A percentile compares a stretch with the other conserved stretches of the same genome.
phyloP scores from a whole-genome alignment of 169 alveolate genomes.

The Plasmodium vivax region DNA sequence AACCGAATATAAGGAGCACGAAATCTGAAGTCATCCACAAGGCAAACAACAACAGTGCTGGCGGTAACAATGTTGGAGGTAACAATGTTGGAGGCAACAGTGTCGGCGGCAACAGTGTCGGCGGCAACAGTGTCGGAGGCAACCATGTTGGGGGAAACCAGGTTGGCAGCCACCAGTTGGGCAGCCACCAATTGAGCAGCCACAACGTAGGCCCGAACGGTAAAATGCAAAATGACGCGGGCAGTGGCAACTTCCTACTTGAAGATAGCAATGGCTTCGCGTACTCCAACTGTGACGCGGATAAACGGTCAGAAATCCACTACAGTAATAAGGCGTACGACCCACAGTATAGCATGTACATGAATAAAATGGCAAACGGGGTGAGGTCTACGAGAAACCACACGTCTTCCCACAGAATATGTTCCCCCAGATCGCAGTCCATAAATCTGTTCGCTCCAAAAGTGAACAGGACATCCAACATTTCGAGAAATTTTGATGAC shows the following conservation, averaged over 20 bases:
- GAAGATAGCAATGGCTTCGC: constrained; percentile 8
- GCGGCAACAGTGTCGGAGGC: not conserved
- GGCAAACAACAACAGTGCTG: not conserved
- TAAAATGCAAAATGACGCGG: not conserved
- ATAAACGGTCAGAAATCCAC: constrained; percentile 27
- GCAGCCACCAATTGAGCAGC: not conserved
- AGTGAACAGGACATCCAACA: constrained; percentile 35
- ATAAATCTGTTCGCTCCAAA: constrained; percentile 27
- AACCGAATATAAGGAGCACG: constrained; percentile 54
- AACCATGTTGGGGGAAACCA: not conserved
- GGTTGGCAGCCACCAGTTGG: not conserved
- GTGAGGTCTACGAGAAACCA: constrained; percentile 33
- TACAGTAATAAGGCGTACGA: constrained; percentile 30
- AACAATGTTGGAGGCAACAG: not conserved
- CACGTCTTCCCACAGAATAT: constrained; percentile 24
- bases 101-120: not conserved
- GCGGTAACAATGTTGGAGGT: not conserved
- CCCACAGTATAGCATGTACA: constrained; percentile 23
- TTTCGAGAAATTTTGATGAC: constrained; percentile 38
- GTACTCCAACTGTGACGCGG: constrained; percentile 3
- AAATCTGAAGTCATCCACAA: constrained; percentile 66
- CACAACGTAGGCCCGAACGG: not conserved
- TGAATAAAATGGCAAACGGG: constrained; percentile 28
- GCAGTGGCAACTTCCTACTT: not conserved
- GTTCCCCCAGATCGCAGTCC: constrained; percentile 33